Conservation (phyloP, 1,284 basidiomycete genomes). For the Sanghuangporus sanghuang region DNA sequence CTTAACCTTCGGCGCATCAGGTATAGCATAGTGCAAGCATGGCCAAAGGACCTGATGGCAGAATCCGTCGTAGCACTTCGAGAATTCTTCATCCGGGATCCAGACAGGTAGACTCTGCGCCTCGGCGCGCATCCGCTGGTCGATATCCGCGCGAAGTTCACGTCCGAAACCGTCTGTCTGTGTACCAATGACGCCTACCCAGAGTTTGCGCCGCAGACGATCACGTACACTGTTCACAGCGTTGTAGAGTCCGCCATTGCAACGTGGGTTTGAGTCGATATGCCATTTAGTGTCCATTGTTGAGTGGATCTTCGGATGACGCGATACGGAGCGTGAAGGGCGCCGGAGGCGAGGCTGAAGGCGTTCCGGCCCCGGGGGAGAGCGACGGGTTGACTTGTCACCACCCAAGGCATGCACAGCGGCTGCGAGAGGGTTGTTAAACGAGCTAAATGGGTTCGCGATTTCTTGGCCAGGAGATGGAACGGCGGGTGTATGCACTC, state of each 20-base stretch:
- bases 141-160: constrained; percentile 53
- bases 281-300: constrained; percentile 36
- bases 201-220: constrained; percentile 49
- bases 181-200: constrained; percentile 78
- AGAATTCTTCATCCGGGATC: constrained; percentile 75
- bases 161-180: constrained; percentile 59
- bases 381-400: neutral
- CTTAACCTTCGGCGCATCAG: constrained; percentile 81
- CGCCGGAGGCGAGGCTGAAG: constrained; percentile 27
- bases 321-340: constrained; percentile 47
- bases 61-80: constrained; percentile 79
- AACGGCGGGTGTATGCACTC: constrained; percentile 1
- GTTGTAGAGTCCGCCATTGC: constrained; percentile 78
- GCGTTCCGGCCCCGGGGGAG: constrained; percentile 8
- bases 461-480: constrained; percentile 12
- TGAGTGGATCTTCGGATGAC: constrained; percentile 28
- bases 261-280: constrained; percentile 64
- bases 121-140: constrained; percentile 53
- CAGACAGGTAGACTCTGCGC: constrained; percentile 68
- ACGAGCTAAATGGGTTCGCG: constrained; percentile 8
- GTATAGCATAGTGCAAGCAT: constrained; percentile 80
- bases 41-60: constrained; percentile 91
- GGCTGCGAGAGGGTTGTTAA: constrained; percentile 5
- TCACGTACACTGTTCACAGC: constrained; percentile 63
- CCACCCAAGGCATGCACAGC: constrained; percentile 14